Evolutionary conservation across 306 rosid genomes (phyloP).

Genomic region (Cicer pinnatifidum): DNA sequence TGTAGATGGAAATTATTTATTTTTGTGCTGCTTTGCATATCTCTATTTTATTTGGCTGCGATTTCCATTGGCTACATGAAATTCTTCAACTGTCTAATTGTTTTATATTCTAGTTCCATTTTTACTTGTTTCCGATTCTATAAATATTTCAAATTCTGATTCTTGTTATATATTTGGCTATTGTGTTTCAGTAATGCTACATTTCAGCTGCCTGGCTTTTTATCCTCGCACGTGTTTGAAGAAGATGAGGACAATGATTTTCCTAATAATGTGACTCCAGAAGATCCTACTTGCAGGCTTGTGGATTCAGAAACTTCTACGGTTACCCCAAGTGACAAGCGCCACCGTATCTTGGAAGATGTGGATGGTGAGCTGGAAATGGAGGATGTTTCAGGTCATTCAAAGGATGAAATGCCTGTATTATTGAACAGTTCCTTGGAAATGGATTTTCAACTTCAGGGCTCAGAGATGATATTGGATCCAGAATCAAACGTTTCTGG

Average conservation of each 20-base stretch:
- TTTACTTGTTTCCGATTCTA: conserved; percentile 5
- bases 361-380: conserved; percentile 98
- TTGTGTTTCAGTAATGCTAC: conserved; percentile 83
- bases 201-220: conserved; percentile 91
- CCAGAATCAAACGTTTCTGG: conserved; percentile 51
- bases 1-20: neutral
- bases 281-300: conserved; percentile 51
- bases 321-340: conserved; percentile 85
- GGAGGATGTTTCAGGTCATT: conserved; percentile 98
- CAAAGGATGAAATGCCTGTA: conserved; percentile 69
- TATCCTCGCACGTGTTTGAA: conserved; percentile 74
- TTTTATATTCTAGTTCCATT: conserved; percentile 16
- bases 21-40: conserved; percentile 26
- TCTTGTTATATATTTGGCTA: conserved; percentile 34
- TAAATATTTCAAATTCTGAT: conserved; percentile 40
- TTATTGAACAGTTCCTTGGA: conserved; percentile 52
- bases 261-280: conserved; percentile 56
- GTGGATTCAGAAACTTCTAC: conserved; percentile 76
- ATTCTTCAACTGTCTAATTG: conserved; percentile 24
- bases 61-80: conserved; percentile 18
- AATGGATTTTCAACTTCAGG: conserved; percentile 56
- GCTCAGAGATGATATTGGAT: conserved; percentile 53
- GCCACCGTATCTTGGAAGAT: conserved; percentile 90
- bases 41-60: conserved; percentile 31
- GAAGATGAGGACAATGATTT: conserved; percentile 82